phyloP scores from a whole-genome alignment of 192 early-diverging fungal genomes.

The Thamnidium elegans region DNA sequence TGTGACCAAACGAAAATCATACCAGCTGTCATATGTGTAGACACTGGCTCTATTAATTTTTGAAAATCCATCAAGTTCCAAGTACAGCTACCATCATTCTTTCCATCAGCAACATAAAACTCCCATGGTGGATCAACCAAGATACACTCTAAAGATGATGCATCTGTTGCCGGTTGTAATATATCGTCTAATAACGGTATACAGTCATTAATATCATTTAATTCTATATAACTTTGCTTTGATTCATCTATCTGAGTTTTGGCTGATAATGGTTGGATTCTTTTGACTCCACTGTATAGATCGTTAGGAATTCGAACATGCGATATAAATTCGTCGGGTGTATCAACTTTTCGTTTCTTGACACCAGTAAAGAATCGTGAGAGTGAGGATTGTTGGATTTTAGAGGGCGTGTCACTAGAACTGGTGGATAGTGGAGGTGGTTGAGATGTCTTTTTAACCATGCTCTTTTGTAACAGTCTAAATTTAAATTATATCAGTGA shows the following conservation, averaged over 20 bases:
- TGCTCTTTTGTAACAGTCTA: slow-evolving; percentile 12
- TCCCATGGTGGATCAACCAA: slow-evolving; percentile 61
- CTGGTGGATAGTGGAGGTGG: background rate
- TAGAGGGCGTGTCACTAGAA: background rate
- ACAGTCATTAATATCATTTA: slow-evolving; percentile 29
- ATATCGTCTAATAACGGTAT: slow-evolving; percentile 11
- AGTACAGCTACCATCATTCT: slow-evolving; percentile 42
- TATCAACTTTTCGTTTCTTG: slow-evolving; percentile 33
- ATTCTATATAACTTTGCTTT: slow-evolving; percentile 23
- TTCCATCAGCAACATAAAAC: slow-evolving; percentile 46
- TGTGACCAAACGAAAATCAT: slow-evolving; percentile 59
- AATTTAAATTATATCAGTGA: background rate
- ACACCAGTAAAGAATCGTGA: slow-evolving; percentile 41
- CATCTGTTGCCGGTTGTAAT: background rate
- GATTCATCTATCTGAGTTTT: background rate
- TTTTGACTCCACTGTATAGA: slow-evolving; percentile 37
- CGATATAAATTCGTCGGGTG: slow-evolving; percentile 36
- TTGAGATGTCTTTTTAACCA: background rate
- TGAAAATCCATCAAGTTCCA: slow-evolving; percentile 38
- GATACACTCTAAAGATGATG: slow-evolving; percentile 46
- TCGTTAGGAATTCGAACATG: slow-evolving; percentile 30
- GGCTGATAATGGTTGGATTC: slow-evolving; percentile 22
- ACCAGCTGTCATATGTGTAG: slow-evolving; percentile 45
- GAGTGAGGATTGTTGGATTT: slow-evolving; percentile 18
- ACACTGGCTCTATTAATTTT: slow-evolving; percentile 42